Evolutionary conservation across 73 alveolate species (phyloP), one percentile per base, ranked within the genome.

Genomic region (Uronychia binucleata): DNA sequence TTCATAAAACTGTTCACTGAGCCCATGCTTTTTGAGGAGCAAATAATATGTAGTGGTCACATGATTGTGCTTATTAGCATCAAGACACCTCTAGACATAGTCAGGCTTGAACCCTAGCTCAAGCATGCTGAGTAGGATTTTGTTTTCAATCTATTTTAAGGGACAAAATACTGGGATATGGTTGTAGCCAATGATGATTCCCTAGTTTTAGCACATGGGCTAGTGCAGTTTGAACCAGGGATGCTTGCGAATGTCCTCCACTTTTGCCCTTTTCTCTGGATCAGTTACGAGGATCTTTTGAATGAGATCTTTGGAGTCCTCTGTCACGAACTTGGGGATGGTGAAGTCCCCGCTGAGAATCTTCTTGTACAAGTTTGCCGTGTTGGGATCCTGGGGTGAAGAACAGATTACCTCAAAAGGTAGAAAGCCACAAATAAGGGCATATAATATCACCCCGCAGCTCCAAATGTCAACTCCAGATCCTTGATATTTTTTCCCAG

Each of bases 231-330:
- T 86, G 83, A 83, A 93, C 78, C 98, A 97, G 57, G 88, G 77
- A 86, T 96, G 98, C 77, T 82, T 84, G 79, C 97, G 90, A 33
- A 97, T 89, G 31, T 97, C 98, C 19, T 93, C 95, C 1, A 97
- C 86, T 31, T 93, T 93, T 76, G 86, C 84, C 86, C 99, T 86
- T 84, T 90, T 88, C 0, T 84, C 77, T 0, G 99, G 99, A 89
- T 97, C 96, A 32, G 95, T 89, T 60, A 77, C 87, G 74, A 97
- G 78, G 26, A 97, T 95, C 80, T 84, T 96, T 86, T 85, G 81
- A 8, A 97, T 59, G 34, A 97, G 80, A 81, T 97, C 99, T 33
- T 89, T 86, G 8, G 96, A 88, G 25, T 88, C 97, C 31, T 84
- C 83, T 5, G 95, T 82, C 0, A 97, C 93, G 78, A 78, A 93